Conservation (phyloP, 345 rosid genomes). For the Heritiera littoralis region DNA sequence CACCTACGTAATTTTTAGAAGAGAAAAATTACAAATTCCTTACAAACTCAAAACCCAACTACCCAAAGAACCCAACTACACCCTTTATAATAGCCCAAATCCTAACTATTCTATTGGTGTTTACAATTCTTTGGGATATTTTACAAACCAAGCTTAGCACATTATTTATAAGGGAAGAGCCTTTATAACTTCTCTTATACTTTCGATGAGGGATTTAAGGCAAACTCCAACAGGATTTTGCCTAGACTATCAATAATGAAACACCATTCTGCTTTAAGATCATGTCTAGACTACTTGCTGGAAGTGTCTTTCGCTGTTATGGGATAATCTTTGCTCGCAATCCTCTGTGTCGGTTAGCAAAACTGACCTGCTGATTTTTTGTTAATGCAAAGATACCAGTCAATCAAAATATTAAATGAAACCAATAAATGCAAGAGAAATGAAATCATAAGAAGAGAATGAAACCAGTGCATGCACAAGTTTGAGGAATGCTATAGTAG, state of each 20-base stretch:
- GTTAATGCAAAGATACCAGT: not conserved
- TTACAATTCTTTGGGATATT: no score
- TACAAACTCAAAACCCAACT: no score
- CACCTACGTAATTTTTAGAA: no score
- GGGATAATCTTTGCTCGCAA: constrained; percentile 22
- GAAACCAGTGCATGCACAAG: not conserved
- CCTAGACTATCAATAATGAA: not conserved
- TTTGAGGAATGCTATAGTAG: not conserved
- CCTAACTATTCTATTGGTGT: no score
- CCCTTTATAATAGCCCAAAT: no score
- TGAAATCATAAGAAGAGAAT: not conserved
- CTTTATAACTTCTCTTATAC: no score
- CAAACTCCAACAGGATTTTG: not conserved
- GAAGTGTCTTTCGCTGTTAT: constrained; percentile 27
- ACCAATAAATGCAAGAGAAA: not conserved
- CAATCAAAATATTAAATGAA: not conserved
- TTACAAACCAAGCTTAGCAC: no score
- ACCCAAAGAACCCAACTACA: no score
- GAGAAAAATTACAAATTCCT: no score
- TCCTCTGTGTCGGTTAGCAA: constrained; percentile 23
- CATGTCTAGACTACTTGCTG: constrained; percentile 24
- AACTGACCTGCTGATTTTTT: constrained; percentile 31
- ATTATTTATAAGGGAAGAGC: no score
- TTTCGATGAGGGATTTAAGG: no score
- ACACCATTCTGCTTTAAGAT: constrained; percentile 25